Evolutionary conservation across 768 basidiomycete genomes (phyloP).

Genomic region (Hebeloma cylindrosporum): DNA sequence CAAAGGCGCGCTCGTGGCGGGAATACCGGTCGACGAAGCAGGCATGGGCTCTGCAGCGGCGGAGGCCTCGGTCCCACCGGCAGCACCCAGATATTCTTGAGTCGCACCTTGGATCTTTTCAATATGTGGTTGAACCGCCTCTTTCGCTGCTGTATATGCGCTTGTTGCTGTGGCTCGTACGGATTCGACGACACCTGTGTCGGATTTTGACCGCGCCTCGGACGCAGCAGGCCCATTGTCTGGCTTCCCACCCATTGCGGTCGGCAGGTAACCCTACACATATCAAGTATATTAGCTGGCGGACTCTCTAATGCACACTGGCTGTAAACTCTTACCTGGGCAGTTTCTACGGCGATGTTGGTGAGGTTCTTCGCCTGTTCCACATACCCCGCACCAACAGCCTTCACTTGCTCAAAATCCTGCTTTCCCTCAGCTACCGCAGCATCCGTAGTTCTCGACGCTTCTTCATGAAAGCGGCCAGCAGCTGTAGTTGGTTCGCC

Average conservation of each 20-base stretch:
- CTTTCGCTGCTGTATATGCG: slow-evolving; percentile 27
- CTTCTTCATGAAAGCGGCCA: slow-evolving; percentile 36
- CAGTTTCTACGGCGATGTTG: slow-evolving; percentile 22
- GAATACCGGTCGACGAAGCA: slow-evolving; percentile 26
- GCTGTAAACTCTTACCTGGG: slow-evolving; percentile 19
- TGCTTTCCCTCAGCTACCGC: slow-evolving; percentile 59
- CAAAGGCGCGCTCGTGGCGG: slow-evolving; percentile 39
- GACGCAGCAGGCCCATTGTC: slow-evolving; percentile 4
- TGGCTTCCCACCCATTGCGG: slow-evolving; percentile 24
- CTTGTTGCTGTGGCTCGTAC: slow-evolving; percentile 32
- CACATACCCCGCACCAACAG: slow-evolving; percentile 47
- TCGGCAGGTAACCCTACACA: slow-evolving; percentile 28
- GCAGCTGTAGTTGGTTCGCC: slow-evolving; percentile 35
- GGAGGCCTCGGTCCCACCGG: slow-evolving; percentile 6
- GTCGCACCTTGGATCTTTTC: slow-evolving; percentile 38
- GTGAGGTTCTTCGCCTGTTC: slow-evolving; percentile 56
- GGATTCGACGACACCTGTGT: slow-evolving; percentile 27
- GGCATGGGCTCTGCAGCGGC: slow-evolving; percentile 8
- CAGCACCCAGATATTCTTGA: slow-evolving; percentile 27
- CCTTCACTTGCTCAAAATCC: slow-evolving; percentile 48
- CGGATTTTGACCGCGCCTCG: background rate
- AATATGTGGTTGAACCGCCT: slow-evolving; percentile 39
- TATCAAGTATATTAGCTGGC: no score
- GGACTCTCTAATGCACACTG: no score
- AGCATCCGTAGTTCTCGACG: slow-evolving; percentile 41